phyloP scores from a whole-genome alignment of 163 green algal species.

The Chlamydomonas reinhardtii region DNA sequence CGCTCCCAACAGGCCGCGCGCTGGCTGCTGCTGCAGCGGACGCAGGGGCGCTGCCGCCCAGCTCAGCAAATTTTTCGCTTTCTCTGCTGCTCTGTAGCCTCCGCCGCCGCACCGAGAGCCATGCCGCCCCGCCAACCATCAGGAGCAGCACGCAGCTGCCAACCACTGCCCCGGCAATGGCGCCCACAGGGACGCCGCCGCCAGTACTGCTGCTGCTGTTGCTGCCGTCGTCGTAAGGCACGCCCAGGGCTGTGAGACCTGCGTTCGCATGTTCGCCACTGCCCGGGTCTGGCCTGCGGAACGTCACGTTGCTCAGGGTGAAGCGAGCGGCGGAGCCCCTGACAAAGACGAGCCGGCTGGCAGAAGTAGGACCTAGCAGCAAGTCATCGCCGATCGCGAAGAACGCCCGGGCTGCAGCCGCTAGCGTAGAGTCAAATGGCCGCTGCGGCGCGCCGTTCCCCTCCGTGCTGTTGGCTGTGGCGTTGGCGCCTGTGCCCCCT shows the following conservation, averaged over 20 bases:
- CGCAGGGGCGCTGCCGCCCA: not conserved
- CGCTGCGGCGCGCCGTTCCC: no score
- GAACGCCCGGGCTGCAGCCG: not conserved
- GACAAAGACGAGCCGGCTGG: not conserved
- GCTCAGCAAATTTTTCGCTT: not conserved
- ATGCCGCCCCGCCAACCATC: not conserved
- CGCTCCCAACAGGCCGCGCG: not conserved
- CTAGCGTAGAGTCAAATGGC: not conserved
- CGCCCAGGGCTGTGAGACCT: not conserved
- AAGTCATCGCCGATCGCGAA: not conserved
- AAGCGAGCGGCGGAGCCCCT: not conserved
- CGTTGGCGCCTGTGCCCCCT: not conserved
- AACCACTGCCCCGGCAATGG: slow-evolving; percentile 8
- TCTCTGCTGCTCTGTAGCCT: not conserved
- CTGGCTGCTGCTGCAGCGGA: no score
- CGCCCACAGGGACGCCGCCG: not conserved
- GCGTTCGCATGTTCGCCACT: not conserved
- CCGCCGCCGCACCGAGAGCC: not conserved
- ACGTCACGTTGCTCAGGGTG: not conserved
- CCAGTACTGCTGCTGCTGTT: not conserved
- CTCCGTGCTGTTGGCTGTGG: no score
- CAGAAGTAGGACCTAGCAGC: not conserved
- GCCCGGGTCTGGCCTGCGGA: not conserved
- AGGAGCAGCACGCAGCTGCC: slow-evolving; percentile 1
- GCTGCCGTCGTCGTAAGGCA: not conserved